Base-by-base conservation (phyloP, 805 yeast genomes). In the Kazachstania africana region DNA sequence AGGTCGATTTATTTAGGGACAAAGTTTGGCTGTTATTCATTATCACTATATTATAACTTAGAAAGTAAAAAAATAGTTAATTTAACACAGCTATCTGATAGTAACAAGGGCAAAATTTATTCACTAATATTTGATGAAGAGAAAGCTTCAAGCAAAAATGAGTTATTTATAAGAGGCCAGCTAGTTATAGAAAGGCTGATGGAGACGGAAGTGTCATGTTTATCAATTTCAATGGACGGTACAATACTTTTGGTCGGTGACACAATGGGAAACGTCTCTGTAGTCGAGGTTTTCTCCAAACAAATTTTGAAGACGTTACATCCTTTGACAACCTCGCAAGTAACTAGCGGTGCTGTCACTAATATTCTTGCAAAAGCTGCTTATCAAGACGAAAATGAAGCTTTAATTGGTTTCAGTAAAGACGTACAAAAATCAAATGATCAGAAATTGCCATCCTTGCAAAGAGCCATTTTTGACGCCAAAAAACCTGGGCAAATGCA, bases 211-310 rank as follows among this genome's bases (percentile, higher is more conserved):
- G 70, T 80, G 2, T 70, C 82, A 0, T 58, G 70, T 24, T 41
- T 85, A 31, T 62, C 60, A 2, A 54, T 81, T 3, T 73, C 85
- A 5, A 59, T 79, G 47, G 96, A 87, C 49, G 94, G 88, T 4
- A 72, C 87, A 12, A 53, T 61, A 23, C 45, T 87, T 5, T 59
- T 79, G 3, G 70, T 84, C 5, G 96, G 95, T 22, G 93, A 82
- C 48, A 53, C 66, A 0, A 47, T 43, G n/a, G 96, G 96, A 1
- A 63, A 69, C 18, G 71, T 82, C 2, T 68, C 69, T 25, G 64
- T 76, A 1, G 68, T 77, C 43, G 96, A 88, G 53, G 62, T 76
- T 5, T 68, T 65, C 12, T 74, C 88, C 1, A 75, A 70, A 46
- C 91, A 80, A 53, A 72, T 75, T 12, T 60, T 72, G 17, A 75